A percentile compares a stretch with the other conserved stretches of the same genome.
phyloP scores from a whole-genome alignment of 1,284 basidiomycete species.

The Phellopilus nigrolimitatus region DNA sequence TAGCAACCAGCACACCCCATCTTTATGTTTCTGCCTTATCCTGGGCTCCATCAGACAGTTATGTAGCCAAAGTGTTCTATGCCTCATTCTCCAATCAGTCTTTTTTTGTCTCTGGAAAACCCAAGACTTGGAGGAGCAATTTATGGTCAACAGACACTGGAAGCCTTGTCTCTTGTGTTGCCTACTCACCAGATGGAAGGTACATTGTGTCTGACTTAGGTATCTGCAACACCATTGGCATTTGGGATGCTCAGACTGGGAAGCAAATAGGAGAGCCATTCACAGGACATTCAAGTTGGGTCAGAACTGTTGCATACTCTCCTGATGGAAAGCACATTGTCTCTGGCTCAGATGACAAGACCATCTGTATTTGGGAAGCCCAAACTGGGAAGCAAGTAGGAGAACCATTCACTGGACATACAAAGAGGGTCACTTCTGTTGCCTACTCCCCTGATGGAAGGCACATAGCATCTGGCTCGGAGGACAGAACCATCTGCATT shows the following conservation, averaged over 20 bases:
- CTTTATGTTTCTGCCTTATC: constrained; percentile 5
- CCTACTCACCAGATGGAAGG: constrained; percentile 1
- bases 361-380: constrained; percentile 2
- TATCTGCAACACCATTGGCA: not conserved
- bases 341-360: no score
- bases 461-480: not conserved
- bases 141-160: no score
- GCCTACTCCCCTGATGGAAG: constrained; percentile 8
- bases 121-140: no score
- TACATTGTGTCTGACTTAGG: not conserved
- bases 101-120: no score
- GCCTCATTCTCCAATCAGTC: no score
- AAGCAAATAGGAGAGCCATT: no score
- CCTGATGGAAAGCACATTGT: no score
- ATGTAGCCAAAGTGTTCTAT: not conserved
- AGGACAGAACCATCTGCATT: not conserved
- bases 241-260: constrained; percentile 10
- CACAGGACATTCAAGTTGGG: no score
- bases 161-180: not conserved
- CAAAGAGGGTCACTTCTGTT: not conserved
- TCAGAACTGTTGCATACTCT: no score
- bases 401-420: not conserved
- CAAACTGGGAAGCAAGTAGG: not conserved
- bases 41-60: not conserved
- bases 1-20: not conserved